A percentile compares a stretch with the other conserved stretches of the same genome.
These are phyloP conservation scores for Cyberlindnera bimundalis DNA, from an alignment of 805 yeast genomes.

Conservation along the genomic window DNA sequence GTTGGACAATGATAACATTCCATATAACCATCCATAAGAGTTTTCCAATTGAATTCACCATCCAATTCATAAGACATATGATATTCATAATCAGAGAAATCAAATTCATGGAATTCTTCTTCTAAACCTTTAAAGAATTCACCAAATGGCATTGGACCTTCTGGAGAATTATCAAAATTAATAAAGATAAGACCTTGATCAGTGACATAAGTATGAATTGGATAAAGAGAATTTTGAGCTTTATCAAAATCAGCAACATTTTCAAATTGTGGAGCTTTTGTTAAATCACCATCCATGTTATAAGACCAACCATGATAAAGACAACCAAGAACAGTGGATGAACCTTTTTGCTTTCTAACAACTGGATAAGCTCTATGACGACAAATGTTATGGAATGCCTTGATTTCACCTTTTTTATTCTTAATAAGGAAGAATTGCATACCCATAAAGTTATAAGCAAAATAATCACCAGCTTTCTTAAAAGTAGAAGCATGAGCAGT, in stretches of 20 bases:
- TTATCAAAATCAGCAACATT: constrained; percentile 55
- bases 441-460: constrained; percentile 46
- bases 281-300: constrained; percentile 55
- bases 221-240: constrained; percentile 51
- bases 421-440: constrained; percentile 54
- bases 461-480: constrained; percentile 56
- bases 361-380: constrained; percentile 66
- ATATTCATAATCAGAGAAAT: constrained; percentile 58
- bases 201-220: constrained; percentile 51
- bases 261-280: constrained; percentile 62
- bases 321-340: constrained; percentile 56
- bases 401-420: constrained; percentile 47
- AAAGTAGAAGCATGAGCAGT: constrained; percentile 51
- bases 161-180: constrained; percentile 45
- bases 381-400: constrained; percentile 62
- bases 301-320: constrained; percentile 66
- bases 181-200: constrained; percentile 55
- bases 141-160: constrained; percentile 42
- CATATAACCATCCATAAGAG: constrained; percentile 65
- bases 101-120: constrained; percentile 52
- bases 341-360: constrained; percentile 54
- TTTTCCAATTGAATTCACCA: constrained; percentile 64
- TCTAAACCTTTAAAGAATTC: constrained; percentile 51
- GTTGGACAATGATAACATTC: constrained; percentile 69
- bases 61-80: constrained; percentile 63